Conservation (phyloP, 768 basidiomycete species). For the Rubroboletus pulcherrimus region DNA sequence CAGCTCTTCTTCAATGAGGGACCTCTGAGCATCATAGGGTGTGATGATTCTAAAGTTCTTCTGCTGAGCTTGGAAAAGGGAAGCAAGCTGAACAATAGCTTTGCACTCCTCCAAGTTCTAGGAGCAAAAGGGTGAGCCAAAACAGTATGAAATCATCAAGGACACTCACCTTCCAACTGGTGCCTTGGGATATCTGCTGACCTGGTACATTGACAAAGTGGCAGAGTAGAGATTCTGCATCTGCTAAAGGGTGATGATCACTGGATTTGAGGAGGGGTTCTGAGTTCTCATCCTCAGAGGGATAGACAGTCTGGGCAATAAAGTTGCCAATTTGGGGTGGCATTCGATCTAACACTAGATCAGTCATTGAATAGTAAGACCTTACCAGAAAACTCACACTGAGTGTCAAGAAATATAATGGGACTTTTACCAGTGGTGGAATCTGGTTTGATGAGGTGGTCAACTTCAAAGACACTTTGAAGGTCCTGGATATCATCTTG, state of each 20-base stretch:
- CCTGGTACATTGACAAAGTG: slow-evolving; percentile 59
- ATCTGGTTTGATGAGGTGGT: slow-evolving; percentile 44
- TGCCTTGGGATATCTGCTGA: slow-evolving; percentile 32
- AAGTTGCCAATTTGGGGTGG: slow-evolving; percentile 74
- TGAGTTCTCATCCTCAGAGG: slow-evolving; percentile 34
- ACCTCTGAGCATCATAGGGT: slow-evolving; percentile 76
- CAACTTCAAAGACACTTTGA: slow-evolving; percentile 75
- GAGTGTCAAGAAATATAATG: slow-evolving; percentile 61
- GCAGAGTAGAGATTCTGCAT: slow-evolving; percentile 43
- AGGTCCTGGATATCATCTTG: slow-evolving; percentile 62
- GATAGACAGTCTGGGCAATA: slow-evolving; percentile 67
- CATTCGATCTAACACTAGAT: slow-evolving; percentile 63
- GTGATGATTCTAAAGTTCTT: slow-evolving; percentile 67
- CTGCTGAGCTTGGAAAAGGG: slow-evolving; percentile 47
- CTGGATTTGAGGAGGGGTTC: slow-evolving; percentile 45
- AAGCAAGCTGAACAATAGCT: slow-evolving; percentile 54
- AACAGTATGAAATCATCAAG: neutral
- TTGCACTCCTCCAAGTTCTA: slow-evolving; percentile 63
- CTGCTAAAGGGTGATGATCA: slow-evolving; percentile 46
- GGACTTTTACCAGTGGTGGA: slow-evolving; percentile 20
- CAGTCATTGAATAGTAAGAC: neutral
- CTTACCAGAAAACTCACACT: slow-evolving; percentile 49
- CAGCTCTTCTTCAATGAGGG: slow-evolving; percentile 52
- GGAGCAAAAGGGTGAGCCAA: neutral
- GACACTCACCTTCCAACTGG: slow-evolving; percentile 38